phyloP scores from a whole-genome alignment of 257 asterid genomes.

The Solanum arcanum region DNA sequence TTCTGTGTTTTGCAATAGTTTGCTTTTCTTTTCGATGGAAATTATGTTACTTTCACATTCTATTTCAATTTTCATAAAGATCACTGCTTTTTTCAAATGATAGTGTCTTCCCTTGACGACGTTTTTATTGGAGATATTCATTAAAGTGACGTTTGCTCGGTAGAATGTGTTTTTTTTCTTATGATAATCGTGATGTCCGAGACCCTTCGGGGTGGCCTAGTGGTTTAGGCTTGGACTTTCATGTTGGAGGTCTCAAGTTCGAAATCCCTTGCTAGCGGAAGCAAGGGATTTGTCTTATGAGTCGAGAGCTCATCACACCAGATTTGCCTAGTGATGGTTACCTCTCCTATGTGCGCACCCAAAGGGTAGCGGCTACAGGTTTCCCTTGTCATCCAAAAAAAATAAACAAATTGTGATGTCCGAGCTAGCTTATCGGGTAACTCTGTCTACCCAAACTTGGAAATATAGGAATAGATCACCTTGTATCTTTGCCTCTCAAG shows the following conservation, averaged over 20 bases:
- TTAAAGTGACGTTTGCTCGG: neutral
- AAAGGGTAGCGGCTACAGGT: too few relatives aligned
- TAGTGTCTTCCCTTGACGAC: neutral
- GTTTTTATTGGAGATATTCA: neutral
- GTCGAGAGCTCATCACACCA: too few relatives aligned
- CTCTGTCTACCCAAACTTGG: neutral
- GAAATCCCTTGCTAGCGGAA: too few relatives aligned
- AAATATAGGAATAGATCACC: neutral
- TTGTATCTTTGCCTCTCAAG: neutral
- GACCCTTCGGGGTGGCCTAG: too few relatives aligned
- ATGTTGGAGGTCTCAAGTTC: too few relatives aligned
- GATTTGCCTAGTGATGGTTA: too few relatives aligned
- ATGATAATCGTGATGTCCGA: neutral
- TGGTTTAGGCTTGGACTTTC: too few relatives aligned
- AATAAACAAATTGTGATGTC: neutral
- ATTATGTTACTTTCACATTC: neutral
- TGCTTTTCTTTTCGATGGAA: neutral
- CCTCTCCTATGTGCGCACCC: too few relatives aligned
- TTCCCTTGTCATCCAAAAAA: too few relatives aligned
- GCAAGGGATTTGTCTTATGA: too few relatives aligned
- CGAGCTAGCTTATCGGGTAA: neutral
- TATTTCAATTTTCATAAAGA: neutral
- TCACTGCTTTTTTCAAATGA: neutral
- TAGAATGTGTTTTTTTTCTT: neutral
- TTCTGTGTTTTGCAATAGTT: neutral